These are phyloP conservation scores for Dalbergia cultrata DNA, from an alignment of 306 rosid genomes.

Conservation along the genomic window DNA sequence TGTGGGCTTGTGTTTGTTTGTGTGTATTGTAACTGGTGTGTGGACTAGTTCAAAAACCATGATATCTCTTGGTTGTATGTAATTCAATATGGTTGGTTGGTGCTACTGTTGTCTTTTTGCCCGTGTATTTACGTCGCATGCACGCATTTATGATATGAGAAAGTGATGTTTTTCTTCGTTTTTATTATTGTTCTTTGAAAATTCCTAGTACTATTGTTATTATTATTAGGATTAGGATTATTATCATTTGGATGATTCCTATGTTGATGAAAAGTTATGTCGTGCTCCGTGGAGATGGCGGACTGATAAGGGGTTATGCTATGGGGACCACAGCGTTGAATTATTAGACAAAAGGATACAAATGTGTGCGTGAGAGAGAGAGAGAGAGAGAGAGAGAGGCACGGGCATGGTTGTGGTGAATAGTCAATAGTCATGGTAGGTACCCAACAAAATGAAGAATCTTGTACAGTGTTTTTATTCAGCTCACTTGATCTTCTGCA, in stretches of 20 bases:
- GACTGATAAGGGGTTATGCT: background rate
- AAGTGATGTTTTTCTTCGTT: conserved; percentile 50
- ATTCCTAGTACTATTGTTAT: background rate
- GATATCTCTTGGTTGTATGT: conserved; percentile 47
- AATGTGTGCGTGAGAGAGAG: conserved; percentile 25
- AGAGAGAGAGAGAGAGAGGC: conserved; percentile 5
- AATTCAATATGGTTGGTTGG: conserved; percentile 46
- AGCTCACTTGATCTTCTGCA: conserved; percentile 27
- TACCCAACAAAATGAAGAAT: conserved; percentile 36
- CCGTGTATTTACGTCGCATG: conserved; percentile 71
- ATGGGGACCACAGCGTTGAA: conserved; percentile 63
- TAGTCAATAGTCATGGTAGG: conserved; percentile 35
- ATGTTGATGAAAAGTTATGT: conserved; percentile 28
- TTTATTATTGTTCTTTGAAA: background rate
- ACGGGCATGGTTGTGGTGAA: conserved; percentile 44
- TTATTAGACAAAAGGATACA: conserved; percentile 45
- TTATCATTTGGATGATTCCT: conserved; percentile 42
- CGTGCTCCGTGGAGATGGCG: background rate
- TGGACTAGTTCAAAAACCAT: conserved; percentile 10
- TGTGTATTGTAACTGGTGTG: conserved; percentile 38
- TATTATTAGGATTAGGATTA: background rate
- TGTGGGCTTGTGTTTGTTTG: conserved; percentile 18
- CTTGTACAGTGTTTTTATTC: conserved; percentile 42
- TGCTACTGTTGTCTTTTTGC: conserved; percentile 59
- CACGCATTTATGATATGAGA: conserved; percentile 70